Evolutionary conservation across 2,329 filamentous ascomycete genomes (phyloP).

Genomic region (Emydomyces testavorans): DNA sequence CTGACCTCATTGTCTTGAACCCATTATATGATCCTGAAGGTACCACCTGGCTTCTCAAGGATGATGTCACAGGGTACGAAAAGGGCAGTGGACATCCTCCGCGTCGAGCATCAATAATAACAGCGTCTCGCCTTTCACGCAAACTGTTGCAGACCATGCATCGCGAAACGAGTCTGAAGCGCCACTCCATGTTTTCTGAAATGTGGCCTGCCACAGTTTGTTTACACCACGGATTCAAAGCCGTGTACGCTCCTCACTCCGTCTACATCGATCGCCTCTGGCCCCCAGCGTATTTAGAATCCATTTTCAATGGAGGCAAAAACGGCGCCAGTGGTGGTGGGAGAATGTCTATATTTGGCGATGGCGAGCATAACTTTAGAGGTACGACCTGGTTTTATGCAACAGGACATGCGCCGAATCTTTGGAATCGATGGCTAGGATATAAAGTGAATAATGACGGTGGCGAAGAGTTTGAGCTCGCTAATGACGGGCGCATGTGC

Average conservation of each 20-base stretch:
- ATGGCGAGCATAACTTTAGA: constrained; percentile 77
- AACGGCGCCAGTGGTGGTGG: constrained; percentile 66
- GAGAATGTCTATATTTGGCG: constrained; percentile 62
- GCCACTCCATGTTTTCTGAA: constrained; percentile 85
- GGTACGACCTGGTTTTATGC: constrained; percentile 91
- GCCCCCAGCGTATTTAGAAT: constrained; percentile 66
- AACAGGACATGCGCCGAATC: constrained; percentile 63
- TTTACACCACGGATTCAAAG: constrained; percentile 85
- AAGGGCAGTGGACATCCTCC: constrained; percentile 49
- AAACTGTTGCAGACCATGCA: constrained; percentile 79
- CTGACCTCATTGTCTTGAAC: constrained; percentile 83
- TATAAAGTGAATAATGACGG: constrained; percentile 64
- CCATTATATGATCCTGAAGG: constrained; percentile 83
- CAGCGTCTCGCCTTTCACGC: constrained; percentile 70
- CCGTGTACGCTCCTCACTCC: constrained; percentile 80
- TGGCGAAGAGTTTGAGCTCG: constrained; percentile 62
- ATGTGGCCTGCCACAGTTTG: constrained; percentile 90
- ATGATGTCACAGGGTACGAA: constrained; percentile 80
- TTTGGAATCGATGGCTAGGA: constrained; percentile 80
- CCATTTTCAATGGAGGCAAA: constrained; percentile 66
- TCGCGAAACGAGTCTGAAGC: constrained; percentile 69
- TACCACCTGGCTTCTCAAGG: constrained; percentile 69
- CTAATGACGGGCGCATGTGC: constrained; percentile 77
- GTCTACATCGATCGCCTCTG: constrained; percentile 78
- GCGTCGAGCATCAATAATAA: constrained; percentile 79